Evolutionary conservation across 768 basidiomycete species (phyloP).

Genomic region (Mycena olivaceomarginata): DNA sequence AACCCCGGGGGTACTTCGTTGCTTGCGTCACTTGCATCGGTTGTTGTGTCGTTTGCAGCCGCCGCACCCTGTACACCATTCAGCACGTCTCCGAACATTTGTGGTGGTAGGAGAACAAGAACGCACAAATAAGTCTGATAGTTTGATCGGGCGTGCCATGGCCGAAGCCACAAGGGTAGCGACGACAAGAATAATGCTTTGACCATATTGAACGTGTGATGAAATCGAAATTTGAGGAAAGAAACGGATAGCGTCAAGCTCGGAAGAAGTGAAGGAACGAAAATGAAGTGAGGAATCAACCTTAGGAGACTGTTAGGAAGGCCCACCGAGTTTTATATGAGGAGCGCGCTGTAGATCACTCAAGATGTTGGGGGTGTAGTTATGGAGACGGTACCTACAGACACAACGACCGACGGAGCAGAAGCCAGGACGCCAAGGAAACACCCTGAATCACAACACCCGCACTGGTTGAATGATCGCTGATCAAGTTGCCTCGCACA

Average conservation of each 20-base stretch:
- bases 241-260: not conserved
- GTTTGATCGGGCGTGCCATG: not conserved
- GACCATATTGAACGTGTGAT: not conserved
- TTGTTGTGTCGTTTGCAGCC: not conserved
- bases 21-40: not conserved
- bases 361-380: no score
- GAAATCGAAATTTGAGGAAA: not conserved
- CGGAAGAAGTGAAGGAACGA: not conserved
- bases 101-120: not conserved
- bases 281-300: slow-evolving; percentile 9
- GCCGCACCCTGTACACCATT: not conserved
- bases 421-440: no score
- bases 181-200: not conserved
- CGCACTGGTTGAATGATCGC: no score
- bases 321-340: not conserved
- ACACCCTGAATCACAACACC: no score
- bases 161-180: not conserved
- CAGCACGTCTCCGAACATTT: not conserved
- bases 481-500: no score
- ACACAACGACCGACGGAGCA: no score
- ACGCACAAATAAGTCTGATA: not conserved
- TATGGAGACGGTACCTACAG: no score
- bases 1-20: not conserved
- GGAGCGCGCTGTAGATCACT: no score
- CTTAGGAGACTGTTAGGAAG: not conserved